A percentile compares a stretch with the other conserved stretches of the same genome.
Conservation (phyloP, 2,329 filamentous ascomycete genomes). For the Trichophyton rubrum region DNA sequence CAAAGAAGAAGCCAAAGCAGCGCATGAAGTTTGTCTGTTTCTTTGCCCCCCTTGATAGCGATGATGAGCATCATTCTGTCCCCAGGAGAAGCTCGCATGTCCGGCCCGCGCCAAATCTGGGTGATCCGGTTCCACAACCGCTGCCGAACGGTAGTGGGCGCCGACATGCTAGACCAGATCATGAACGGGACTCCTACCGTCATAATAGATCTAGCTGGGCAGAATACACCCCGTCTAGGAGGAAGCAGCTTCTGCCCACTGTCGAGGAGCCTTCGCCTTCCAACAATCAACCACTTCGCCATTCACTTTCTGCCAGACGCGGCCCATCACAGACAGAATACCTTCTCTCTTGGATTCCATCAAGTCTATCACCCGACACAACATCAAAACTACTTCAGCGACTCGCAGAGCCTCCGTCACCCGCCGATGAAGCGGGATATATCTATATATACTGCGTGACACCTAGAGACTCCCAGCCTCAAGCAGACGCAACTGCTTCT, state of each 20-base stretch:
- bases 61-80: slow-evolving; percentile 13
- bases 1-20: slow-evolving; percentile 15
- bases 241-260: not conserved
- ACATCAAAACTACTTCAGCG: slow-evolving; percentile 62
- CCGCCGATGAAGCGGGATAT: slow-evolving; percentile 69
- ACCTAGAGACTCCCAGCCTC: slow-evolving; percentile 42
- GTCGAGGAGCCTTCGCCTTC: not conserved
- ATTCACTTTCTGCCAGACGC: slow-evolving; percentile 12
- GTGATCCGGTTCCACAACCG: not conserved
- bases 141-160: not conserved
- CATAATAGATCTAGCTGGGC: not conserved
- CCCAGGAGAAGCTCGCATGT: not conserved
- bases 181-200: not conserved
- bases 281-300: slow-evolving; percentile 11
- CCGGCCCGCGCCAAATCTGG: not conserved
- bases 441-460: slow-evolving; percentile 99
- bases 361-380: slow-evolving; percentile 52
- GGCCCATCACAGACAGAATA: slow-evolving; percentile 29
- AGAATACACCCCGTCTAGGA: not conserved
- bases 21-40: slow-evolving; percentile 24
- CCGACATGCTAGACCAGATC: not conserved
- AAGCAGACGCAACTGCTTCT: slow-evolving; percentile 43
- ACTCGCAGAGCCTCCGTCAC: slow-evolving; percentile 60
- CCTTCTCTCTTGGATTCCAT: slow-evolving; percentile 57
- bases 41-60: slow-evolving; percentile 22